Base-by-base conservation (phyloP, 164 flowering plant genomes). In the Cinnamomum micranthum region DNA sequence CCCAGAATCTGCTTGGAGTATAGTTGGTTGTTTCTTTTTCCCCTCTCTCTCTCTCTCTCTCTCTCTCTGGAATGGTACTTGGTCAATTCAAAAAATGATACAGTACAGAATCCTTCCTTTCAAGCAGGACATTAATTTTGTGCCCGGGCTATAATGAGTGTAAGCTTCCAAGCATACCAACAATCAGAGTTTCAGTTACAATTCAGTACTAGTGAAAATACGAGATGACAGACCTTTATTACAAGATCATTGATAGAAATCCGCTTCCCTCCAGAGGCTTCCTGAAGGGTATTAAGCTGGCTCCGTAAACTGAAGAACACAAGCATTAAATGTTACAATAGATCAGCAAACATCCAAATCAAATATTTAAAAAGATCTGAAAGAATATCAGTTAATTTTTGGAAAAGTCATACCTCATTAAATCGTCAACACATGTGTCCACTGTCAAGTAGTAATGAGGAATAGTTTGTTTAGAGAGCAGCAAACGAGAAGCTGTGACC, bases 361-460 rank as follows among this genome's bases (percentile, higher is more conserved):
- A 64, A 64, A 20, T n/a, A 22, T 20, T 10, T 25, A 59, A n/a
- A 28, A 33, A 12, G 66, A 28, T 9, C 15, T 68, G 23, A 33
- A 22, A 41, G 17, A 1, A 28, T 1, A 15, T 66, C 19, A 31
- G 33, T 31, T 1, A 66, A 7, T 64, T 64, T 66, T 50, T 13
- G 60, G 15, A 60, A 12, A 81, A 75, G 2, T 2, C 71, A 71
- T 60, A 86, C 93, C 84, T 79, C 92, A 93, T 88, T 23, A 94
- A 92, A 75, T 92, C 89, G 86, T 94, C 98, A 64, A 92, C 94
- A 77, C 93, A 85, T 28, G 92, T 80, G 80, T 94, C 98, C 25
- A 94, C 97, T 65, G 97, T 90, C 50, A 95, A 79, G 79, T 95
- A 95, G 76, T 95, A 95, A 79, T 95, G 98, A 27, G 98, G 99